Evolutionary conservation across 2,329 filamentous ascomycete species (phyloP).

Genomic region (Nothophoma quercina): DNA sequence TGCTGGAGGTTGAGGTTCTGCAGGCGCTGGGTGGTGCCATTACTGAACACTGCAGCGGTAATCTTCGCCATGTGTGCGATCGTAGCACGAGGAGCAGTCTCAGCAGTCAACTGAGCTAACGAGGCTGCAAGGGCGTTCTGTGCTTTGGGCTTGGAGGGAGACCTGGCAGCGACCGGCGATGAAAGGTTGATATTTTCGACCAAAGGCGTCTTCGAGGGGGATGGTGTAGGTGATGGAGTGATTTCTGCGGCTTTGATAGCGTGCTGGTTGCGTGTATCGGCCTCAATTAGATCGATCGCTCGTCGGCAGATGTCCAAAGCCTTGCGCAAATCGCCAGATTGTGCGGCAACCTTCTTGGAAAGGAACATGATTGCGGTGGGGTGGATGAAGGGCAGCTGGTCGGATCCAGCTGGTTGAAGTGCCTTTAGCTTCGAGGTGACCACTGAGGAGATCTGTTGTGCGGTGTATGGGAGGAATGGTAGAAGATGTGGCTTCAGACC

Average conservation of each 20-base stretch:
- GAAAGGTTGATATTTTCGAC: conserved; percentile 82
- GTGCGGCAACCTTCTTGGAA: conserved; percentile 90
- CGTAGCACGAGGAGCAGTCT: conserved; percentile 85
- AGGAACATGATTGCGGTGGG: conserved; percentile 93
- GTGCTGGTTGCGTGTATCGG: conserved; percentile 79
- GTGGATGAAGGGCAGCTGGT: conserved; percentile 86
- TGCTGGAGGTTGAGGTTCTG: conserved; percentile 93
- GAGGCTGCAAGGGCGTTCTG: conserved; percentile 50
- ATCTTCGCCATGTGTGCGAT: conserved; percentile 93
- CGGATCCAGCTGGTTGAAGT: conserved; percentile 66
- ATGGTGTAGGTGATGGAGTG: conserved; percentile 57
- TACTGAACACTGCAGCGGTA: conserved; percentile 87
- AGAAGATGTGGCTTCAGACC: conserved; percentile 90
- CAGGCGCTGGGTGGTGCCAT: conserved; percentile 84
- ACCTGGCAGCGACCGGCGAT: conserved; percentile 51
- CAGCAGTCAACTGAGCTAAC: conserved; percentile 69
- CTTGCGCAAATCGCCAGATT: conserved; percentile 92
- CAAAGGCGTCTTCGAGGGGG: conserved; percentile 77
- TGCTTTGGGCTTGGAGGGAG: conserved; percentile 49
- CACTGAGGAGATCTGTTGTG: conserved; percentile 84
- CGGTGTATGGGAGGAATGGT: conserved; percentile 91
- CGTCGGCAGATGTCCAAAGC: conserved; percentile 93
- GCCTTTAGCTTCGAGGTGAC: conserved; percentile 83
- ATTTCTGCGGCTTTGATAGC: conserved; percentile 64
- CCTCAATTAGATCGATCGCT: conserved; percentile 87